Evolutionary conservation across 768 basidiomycete genomes (phyloP).

Genomic region (Termitomyces sp.): DNA sequence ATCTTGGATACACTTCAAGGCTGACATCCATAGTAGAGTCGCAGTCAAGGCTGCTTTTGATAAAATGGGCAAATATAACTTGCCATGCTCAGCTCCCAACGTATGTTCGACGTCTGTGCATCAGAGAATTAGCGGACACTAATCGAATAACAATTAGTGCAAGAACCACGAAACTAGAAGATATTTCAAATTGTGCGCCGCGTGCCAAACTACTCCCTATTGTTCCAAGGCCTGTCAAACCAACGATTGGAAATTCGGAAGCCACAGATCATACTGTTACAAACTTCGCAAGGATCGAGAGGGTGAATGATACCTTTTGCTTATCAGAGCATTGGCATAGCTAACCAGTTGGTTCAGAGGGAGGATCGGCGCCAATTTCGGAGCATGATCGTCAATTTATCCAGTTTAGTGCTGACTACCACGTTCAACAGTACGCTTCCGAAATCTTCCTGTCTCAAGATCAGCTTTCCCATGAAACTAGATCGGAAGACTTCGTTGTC

Average conservation of each 20-base stretch:
- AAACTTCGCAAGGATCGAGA: neutral
- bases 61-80: conserved; percentile 1
- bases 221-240: conserved; percentile 5
- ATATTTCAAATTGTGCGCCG: conserved; percentile 2
- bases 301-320: neutral
- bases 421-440: neutral
- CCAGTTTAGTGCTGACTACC: neutral
- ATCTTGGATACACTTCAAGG: neutral
- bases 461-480: neutral
- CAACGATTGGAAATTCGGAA: neutral
- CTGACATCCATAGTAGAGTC: neutral
- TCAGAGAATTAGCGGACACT: neutral
- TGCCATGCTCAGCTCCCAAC: neutral
- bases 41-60: neutral
- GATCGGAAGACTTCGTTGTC: neutral
- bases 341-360: neutral
- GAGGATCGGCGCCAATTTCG: neutral
- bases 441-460: neutral
- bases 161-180: neutral
- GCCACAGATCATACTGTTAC: neutral
- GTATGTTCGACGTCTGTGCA: neutral
- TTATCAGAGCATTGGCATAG: neutral
- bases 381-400: conserved; percentile 3
- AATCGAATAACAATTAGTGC: neutral
- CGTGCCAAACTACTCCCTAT: conserved; percentile 1